Base-by-base conservation (phyloP, 2,329 filamentous ascomycete species). In the Ophiocordyceps polyrhachis-furcata region DNA sequence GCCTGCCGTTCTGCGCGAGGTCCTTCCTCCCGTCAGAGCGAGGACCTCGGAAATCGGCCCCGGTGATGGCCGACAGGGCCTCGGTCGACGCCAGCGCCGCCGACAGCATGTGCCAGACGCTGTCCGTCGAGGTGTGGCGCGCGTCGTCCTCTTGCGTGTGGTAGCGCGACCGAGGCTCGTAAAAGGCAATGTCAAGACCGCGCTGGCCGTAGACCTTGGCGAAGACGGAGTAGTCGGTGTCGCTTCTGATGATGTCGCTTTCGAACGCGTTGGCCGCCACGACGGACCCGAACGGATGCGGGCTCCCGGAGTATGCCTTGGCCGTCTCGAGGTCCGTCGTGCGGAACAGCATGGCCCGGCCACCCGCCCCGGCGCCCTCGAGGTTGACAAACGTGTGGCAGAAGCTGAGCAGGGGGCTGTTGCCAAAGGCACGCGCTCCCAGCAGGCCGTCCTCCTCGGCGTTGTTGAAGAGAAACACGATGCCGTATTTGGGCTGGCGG, bases 71-170 rank as follows among this genome's bases (percentile, higher is more conserved):
- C 0, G 85, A 80, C 40, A 96, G 68, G 1, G 70, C 70, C 53
- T 80, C 70, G 20, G 84, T 76, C 0, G 88, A 91, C 7, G 79
- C 74, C 21, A 95, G 64, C 6, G 87, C 78, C 14, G 80, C 80
- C 35, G 85, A 93, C 35, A 98, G 69, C 91, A 98, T 96, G 59
- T 96, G 88, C 88, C 88, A 96, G 19, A 96, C 62, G 49, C 74
- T 79, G 42, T 66, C 63, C 47, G 62, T 61, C n/a, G 77, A 82
- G 0, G 87, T 82, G 60, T 95, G 86, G 37, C 75, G 76, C 3
- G 79, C 70, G 56, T 93, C 85, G 58, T 98, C 91, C 56, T 94
- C 78, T 48, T 85, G 74, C 0, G 89, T 96, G 58, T 98, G 91
- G 55, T 98, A 98, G 46, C 84, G 71, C 19, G 86, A 74, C 44